A percentile compares a stretch with the other conserved stretches of the same genome.
Conservation (phyloP, 331 rosid species). For the Quercus phellos region DNA sequence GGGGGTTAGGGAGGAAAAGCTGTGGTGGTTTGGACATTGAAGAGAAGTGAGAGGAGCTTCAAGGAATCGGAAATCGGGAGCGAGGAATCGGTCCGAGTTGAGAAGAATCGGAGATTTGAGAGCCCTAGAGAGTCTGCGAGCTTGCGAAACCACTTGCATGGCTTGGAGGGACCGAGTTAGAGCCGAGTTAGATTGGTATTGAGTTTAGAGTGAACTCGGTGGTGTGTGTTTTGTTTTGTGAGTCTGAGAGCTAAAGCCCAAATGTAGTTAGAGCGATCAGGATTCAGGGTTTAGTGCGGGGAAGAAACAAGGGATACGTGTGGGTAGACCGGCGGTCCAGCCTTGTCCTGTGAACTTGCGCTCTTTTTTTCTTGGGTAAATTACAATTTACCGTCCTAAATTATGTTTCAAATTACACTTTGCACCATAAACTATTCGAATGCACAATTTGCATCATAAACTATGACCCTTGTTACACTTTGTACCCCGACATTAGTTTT, state of each 20-base stretch:
- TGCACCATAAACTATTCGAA: too few species aligned
- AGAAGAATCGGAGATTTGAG: conserved; percentile 40
- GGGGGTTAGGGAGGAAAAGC: conserved; percentile 20
- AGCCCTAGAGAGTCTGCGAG: conserved; percentile 50
- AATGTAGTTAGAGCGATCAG: conserved; percentile 24
- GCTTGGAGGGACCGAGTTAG: conserved; percentile 26
- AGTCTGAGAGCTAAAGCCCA: conserved; percentile 15
- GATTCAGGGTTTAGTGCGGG: conserved; percentile 68
- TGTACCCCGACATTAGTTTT: too few species aligned
- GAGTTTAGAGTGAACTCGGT: conserved; percentile 30
- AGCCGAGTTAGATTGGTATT: background rate
- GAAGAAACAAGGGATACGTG: background rate
- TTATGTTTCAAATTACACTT: too few species aligned
- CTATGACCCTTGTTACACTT: too few species aligned
- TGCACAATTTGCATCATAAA: too few species aligned
- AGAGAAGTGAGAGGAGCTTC: conserved; percentile 23
- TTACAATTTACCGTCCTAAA: too few species aligned
- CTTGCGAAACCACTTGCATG: conserved; percentile 60
- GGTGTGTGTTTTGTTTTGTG: conserved; percentile 14
- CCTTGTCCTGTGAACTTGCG: conserved; percentile 25
- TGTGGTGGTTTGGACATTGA: conserved; percentile 30
- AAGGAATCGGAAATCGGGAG: conserved; percentile 24
- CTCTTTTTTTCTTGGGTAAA: too few species aligned
- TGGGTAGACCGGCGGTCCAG: conserved; percentile 13
- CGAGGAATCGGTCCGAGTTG: conserved; percentile 31